Conservation (phyloP, 208 protist genomes). For the Trypanosoma conorhini region DNA sequence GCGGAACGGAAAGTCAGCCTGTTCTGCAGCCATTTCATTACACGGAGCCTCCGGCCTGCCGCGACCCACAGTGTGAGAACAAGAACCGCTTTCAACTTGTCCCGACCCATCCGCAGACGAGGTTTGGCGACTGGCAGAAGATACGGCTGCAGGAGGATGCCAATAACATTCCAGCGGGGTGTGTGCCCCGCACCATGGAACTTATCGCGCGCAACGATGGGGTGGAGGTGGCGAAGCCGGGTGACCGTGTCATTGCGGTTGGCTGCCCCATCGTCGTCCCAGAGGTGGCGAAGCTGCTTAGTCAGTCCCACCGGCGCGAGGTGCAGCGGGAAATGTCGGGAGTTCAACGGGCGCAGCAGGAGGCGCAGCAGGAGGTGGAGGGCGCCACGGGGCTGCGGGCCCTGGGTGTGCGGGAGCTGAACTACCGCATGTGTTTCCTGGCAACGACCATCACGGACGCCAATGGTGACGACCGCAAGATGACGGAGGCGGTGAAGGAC, state of each 20-base stretch:
- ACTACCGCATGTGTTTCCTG: conserved; percentile 98
- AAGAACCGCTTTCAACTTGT: conserved; percentile 89
- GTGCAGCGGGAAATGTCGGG: conserved; percentile 92
- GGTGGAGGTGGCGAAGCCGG: conserved; percentile 96
- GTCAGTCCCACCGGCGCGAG: conserved; percentile 91
- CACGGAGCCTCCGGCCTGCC: conserved; percentile 95
- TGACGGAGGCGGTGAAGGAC: conserved; percentile 84
- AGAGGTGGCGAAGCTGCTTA: conserved; percentile 95
- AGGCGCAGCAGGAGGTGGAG: conserved; percentile 87
- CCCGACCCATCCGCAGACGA: conserved; percentile 95
- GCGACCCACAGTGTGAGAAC: conserved; percentile 93
- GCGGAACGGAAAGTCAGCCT: conserved; percentile 80
- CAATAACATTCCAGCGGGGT: conserved; percentile 98
- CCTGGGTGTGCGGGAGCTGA: conserved; percentile 98
- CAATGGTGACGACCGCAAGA: conserved; percentile 83
- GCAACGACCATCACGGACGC: conserved; percentile 92
- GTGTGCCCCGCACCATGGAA: conserved; percentile 98
- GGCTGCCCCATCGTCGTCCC: conserved; percentile 98
- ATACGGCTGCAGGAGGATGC: conserved; percentile 98
- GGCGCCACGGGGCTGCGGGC: conserved; percentile 96
- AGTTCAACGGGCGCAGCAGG: conserved; percentile 75
- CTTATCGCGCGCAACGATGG: conserved; percentile 95
- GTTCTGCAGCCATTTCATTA: conserved; percentile 99
- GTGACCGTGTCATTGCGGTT: conserved; percentile 98
- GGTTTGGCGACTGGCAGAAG: conserved; percentile 97